phyloP scores from a whole-genome alignment of 1,284 basidiomycete genomes.

The Cerioporus squamosus region DNA sequence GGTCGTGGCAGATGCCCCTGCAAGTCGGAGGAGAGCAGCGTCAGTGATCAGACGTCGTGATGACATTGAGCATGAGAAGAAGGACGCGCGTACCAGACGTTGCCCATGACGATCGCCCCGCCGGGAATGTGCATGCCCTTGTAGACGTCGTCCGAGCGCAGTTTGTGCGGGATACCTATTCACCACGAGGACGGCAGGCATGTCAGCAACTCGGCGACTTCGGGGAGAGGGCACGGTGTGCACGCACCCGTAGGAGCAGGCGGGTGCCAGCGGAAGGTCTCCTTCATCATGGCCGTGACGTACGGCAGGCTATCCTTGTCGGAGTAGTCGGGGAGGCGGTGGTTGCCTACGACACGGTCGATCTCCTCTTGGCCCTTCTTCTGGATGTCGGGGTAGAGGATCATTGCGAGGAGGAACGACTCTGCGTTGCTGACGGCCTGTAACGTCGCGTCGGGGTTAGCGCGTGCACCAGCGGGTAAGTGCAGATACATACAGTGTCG shows the following conservation, averaged over 20 bases:
- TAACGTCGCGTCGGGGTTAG: too few species aligned
- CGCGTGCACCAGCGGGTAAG: too few species aligned
- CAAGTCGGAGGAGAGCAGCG: too few species aligned
- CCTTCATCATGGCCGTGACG: slow-evolving; percentile 31
- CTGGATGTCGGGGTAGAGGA: slow-evolving; percentile 7
- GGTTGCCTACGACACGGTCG: slow-evolving; percentile 8
- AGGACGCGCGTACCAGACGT: slow-evolving; percentile 19
- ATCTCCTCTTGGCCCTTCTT: slow-evolving; percentile 9
- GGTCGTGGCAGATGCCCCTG: slow-evolving; percentile 29
- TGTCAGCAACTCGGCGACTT: neutral
- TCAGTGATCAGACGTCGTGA: neutral
- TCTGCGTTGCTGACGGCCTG: neutral
- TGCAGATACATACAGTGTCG: too few species aligned
- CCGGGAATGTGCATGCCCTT: slow-evolving; percentile 27
- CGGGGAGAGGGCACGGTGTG: neutral
- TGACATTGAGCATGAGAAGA: too few species aligned
- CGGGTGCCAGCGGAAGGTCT: slow-evolving; percentile 29
- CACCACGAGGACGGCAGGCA: neutral
- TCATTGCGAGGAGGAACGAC: slow-evolving; percentile 9
- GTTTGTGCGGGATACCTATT: slow-evolving; percentile 20
- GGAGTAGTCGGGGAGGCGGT: slow-evolving; percentile 24
- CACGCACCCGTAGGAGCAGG: slow-evolving; percentile 7
- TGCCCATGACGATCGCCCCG: slow-evolving; percentile 25
- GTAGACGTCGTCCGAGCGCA: slow-evolving; percentile 26
- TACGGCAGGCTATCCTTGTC: slow-evolving; percentile 31